Percentiles rank a stretch among this genome's conserved stretches.
Evolutionary conservation across 768 basidiomycete species (phyloP).

Genomic region (Coprinopsis marcescibilis): DNA sequence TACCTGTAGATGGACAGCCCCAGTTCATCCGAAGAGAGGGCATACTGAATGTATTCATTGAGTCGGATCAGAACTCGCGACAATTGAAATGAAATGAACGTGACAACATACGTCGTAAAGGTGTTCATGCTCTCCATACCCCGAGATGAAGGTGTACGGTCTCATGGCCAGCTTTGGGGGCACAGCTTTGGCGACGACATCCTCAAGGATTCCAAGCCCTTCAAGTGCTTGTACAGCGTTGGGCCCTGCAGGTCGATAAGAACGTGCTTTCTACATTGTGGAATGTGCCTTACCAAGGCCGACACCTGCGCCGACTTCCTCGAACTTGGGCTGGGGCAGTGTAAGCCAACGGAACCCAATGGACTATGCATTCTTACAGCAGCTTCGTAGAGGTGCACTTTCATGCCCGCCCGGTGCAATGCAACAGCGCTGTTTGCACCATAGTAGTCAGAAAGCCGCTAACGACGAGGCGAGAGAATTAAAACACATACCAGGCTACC

Average conservation of each 20-base stretch:
- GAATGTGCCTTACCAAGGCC: slow-evolving; percentile 34
- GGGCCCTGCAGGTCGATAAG: slow-evolving; percentile 29
- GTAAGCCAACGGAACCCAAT: neutral
- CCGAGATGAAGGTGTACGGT: slow-evolving; percentile 38
- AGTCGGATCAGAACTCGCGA: no score
- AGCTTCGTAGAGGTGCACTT: slow-evolving; percentile 47
- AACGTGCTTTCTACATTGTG: neutral
- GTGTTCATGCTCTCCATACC: slow-evolving; percentile 32
- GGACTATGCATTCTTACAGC: slow-evolving; percentile 26
- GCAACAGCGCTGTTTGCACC: slow-evolving; percentile 43
- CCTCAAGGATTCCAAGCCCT: slow-evolving; percentile 38
- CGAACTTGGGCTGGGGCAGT: slow-evolving; percentile 34
- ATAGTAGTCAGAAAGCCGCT: neutral
- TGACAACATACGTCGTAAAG: slow-evolving; percentile 36
- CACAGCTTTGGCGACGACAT: slow-evolving; percentile 32
- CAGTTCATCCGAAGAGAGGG: slow-evolving; percentile 24
- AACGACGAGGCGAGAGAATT: neutral
- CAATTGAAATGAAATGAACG: neutral
- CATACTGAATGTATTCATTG: slow-evolving; percentile 22
- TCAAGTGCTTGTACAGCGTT: slow-evolving; percentile 44
- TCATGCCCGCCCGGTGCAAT: slow-evolving; percentile 35
- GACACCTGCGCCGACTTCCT: slow-evolving; percentile 52
- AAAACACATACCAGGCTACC: slow-evolving; percentile 30
- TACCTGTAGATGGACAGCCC: slow-evolving; percentile 45
- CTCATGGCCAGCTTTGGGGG: slow-evolving; percentile 25